These are phyloP conservation scores for Triglochin maritima DNA, from an alignment of 106 monocot genomes.

Conservation along the genomic window DNA sequence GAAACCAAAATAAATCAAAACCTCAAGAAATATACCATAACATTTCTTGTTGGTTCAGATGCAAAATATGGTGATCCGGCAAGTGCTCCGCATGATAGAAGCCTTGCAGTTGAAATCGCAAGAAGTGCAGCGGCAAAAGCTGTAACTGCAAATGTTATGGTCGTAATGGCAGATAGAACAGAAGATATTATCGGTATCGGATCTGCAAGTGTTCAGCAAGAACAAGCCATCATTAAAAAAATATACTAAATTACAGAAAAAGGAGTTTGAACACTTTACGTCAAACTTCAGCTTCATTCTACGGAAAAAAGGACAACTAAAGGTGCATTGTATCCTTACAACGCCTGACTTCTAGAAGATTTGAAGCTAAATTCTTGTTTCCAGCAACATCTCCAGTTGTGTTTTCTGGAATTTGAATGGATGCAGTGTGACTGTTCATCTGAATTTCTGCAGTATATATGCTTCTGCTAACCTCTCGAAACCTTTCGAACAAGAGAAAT, in stretches of 20 bases:
- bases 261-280: not conserved
- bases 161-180: constrained; percentile 45
- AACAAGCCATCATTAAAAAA: not conserved
- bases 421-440: constrained; percentile 31
- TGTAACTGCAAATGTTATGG: constrained; percentile 41
- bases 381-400: constrained; percentile 64
- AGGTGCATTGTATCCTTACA: constrained; percentile 35
- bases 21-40: constrained; percentile 38
- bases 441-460: constrained; percentile 49
- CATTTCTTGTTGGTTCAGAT: constrained; percentile 75
- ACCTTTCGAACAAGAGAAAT: constrained; percentile 29
- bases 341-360: constrained; percentile 59
- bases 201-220: constrained; percentile 30
- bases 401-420: constrained; percentile 66
- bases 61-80: constrained; percentile 41
- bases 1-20: not conserved
- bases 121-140: constrained; percentile 44
- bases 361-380: constrained; percentile 80
- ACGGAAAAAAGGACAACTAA: not conserved
- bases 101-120: constrained; percentile 66
- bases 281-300: too few relatives aligned
- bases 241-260: not conserved
- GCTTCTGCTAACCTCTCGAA: constrained; percentile 61
- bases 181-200: constrained; percentile 52
- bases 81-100: constrained; percentile 57